Evolutionary conservation across 768 basidiomycete species (phyloP).

Genomic region (Scleroderma bovista): DNA sequence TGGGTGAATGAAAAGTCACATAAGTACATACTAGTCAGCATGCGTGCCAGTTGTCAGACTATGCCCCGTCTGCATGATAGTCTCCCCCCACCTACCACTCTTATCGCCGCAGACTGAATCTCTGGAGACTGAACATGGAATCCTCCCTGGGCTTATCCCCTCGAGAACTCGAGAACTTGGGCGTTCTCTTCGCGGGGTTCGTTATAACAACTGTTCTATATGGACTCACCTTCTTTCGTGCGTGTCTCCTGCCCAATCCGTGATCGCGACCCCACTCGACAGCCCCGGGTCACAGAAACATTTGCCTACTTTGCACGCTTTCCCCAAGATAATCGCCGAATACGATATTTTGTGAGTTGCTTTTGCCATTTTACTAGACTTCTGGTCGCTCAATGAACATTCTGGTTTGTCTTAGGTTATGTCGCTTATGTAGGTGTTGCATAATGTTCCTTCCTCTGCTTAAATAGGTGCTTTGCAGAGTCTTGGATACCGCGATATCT

Average conservation of each 20-base stretch:
- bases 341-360: conserved; percentile 17
- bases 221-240: conserved; percentile 31
- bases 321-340: conserved; percentile 14
- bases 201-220: conserved; percentile 22
- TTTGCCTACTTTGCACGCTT: conserved; percentile 28
- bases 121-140: neutral
- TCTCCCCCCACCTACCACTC: neutral
- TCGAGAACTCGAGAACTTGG: conserved; percentile 21
- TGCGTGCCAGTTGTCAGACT: neutral
- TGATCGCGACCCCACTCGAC: neutral
- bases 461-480: conserved; percentile 5
- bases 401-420: conserved; percentile 16
- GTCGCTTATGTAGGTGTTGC: conserved; percentile 12
- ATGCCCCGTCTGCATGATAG: neutral
- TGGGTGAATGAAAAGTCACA: too few relatives aligned
- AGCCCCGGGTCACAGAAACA: conserved; percentile 9
- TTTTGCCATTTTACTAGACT: neutral
- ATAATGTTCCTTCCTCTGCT: neutral
- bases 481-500: conserved; percentile 20
- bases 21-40: too few relatives aligned
- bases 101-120: neutral
- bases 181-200: conserved; percentile 24
- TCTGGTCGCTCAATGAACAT: neutral
- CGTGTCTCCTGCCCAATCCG: neutral
- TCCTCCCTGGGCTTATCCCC: conserved; percentile 5